These are phyloP conservation scores for Zelonia costaricensis DNA, from an alignment of 208 protist genomes.

Conservation along the genomic window DNA sequence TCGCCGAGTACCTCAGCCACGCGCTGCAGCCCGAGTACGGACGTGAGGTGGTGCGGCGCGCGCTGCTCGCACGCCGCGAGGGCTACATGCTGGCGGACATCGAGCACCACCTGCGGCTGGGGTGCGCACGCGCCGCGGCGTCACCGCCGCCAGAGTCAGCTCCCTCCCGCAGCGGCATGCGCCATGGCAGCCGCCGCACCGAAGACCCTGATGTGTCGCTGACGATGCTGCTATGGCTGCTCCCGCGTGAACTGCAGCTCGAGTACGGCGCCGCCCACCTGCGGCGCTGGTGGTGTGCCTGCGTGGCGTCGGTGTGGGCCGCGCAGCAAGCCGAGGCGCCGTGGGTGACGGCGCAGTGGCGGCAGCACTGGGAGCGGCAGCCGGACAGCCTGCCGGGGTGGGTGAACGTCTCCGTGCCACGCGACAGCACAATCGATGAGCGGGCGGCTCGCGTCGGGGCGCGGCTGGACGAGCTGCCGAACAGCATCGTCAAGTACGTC, in stretches of 20 bases:
- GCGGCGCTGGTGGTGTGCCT: slow-evolving; percentile 39
- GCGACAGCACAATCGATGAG: slow-evolving; percentile 30
- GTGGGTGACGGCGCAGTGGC: slow-evolving; percentile 32
- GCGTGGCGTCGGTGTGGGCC: slow-evolving; percentile 20
- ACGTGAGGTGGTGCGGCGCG: slow-evolving; percentile 18
- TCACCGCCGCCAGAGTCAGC: neutral
- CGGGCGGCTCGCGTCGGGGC: slow-evolving; percentile 20
- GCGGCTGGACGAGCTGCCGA: slow-evolving; percentile 40
- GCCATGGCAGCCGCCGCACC: neutral
- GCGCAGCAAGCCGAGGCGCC: slow-evolving; percentile 18
- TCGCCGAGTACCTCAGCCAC: slow-evolving; percentile 6
- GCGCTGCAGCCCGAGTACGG: slow-evolving; percentile 18
- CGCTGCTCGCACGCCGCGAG: slow-evolving; percentile 19
- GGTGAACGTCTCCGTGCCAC: slow-evolving; percentile 26
- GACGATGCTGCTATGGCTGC: slow-evolving; percentile 41
- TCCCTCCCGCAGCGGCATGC: neutral
- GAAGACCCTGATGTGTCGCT: slow-evolving; percentile 13
- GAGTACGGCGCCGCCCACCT: slow-evolving; percentile 43
- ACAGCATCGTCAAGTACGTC: slow-evolving; percentile 37
- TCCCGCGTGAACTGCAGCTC: slow-evolving; percentile 41
- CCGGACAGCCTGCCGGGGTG: slow-evolving; percentile 31
- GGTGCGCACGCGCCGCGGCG: slow-evolving; percentile 6
- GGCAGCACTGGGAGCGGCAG: slow-evolving; percentile 34
- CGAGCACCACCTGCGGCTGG: slow-evolving; percentile 19
- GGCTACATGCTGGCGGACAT: slow-evolving; percentile 33